Base-by-base conservation (phyloP, 768 basidiomycete genomes). In the Panus rudis region DNA sequence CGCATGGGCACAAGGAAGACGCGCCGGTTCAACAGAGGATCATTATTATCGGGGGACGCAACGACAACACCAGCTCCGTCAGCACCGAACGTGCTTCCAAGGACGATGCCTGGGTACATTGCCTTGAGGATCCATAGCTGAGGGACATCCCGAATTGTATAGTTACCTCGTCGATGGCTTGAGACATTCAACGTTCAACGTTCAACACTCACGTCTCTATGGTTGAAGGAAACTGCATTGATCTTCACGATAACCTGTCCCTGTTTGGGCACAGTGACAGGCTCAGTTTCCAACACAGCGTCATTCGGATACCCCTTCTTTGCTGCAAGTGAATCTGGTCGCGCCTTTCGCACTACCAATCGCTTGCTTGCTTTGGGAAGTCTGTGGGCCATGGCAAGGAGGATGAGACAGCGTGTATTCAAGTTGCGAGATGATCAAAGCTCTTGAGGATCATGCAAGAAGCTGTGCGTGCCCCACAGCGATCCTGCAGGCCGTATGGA, bases 31-130 rank as follows among this genome's bases (percentile, higher is more conserved):
- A 89, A 56, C 5, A 89, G 68, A 0, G 70, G 53, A 51, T 88
- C 87, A 5, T 67, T 55, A 0, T 65, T 52, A 16, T 75, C 69
- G 6, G 21, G 7, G 16, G 81, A 69, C 2, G 77, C 79, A 19
- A 88, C 57, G 7, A 90, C 79, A 3, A 64, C 69, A 10, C 86
- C 87, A 59, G 81, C 84, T 19, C 81, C 86, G 84, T 90, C 87
- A 20, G 78, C 70, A 12, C 86, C 87, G 8, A 84, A 70, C 14
- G 78, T 73, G 41, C 66, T 74, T 14, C 76, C 85, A 23, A 75
- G 58, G 2, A 60, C 62, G 34, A 88, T 79, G 7, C 67, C 66
- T 0, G 86, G 84, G 52, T 90, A 88, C 55, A 66, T 62, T 8
- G 81, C 82, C 44, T 70, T 72, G 19, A 84, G 70, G 25, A 84